Base-by-base conservation (phyloP, 306 rosid species). In the Castanea sativa region DNA sequence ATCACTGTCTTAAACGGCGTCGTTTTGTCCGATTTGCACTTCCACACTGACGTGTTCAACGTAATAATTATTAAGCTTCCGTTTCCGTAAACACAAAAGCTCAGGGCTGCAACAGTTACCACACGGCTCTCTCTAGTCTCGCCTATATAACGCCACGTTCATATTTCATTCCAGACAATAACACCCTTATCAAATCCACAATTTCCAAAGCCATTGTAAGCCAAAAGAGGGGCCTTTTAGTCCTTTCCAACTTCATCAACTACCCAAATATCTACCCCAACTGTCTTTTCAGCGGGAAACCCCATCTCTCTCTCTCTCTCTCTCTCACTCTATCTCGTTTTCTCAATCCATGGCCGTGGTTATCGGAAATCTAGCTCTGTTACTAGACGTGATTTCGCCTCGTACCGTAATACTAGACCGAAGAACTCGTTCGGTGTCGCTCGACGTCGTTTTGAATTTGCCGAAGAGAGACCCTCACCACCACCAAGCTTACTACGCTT, bases 361-460 rank as follows among this genome's bases (percentile, higher is more conserved):
- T 76, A 73, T 92, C 1, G 99, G 98, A 15, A 90, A 95, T 72
- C 71, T 92, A 38, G 90, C 97, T 20, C 83, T 92, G 20, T 55
- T 89, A 76, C 89, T 92, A 0, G 98, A 95, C 81, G 82, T 87
- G 7, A 63, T 90, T 15, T 89, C 87, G 15, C 90, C 91, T 3
- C 80, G 95, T 73, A 74, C 79, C 55, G 21, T 81, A 4, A 52
- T 79, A 30, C 79, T 78, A 1, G 97, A 94, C 20, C 85, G 96
- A 33, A 95, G 89, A 74, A 49, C 13, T 20, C 91, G 97, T 14
- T 84, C 90, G 20, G 86, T 69, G 68, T 81, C 81, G 12, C 76
- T 82, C 16, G 97, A 94, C 78, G 73, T 86, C 23, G 84, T 90
- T 74, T 79, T 91, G 84, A 87, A 80, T 87, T 64, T 87, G 73